Percentiles rank a stretch among this genome's conserved stretches.
phyloP scores from a whole-genome alignment of 768 basidiomycete genomes.

The Amanita fuliginea region DNA sequence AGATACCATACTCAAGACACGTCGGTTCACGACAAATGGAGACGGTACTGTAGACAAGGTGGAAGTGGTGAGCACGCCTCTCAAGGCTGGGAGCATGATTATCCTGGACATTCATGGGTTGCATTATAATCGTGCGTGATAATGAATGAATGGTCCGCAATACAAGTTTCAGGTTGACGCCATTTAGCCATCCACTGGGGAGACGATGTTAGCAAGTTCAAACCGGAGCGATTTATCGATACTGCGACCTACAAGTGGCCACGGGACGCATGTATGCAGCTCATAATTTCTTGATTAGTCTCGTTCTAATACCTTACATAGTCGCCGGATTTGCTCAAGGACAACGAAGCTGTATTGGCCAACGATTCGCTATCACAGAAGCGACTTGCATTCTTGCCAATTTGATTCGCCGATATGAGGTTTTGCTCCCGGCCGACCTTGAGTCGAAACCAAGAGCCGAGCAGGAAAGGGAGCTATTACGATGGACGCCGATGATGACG shows the following conservation, averaged over 20 bases:
- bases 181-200: slow-evolving; percentile 38
- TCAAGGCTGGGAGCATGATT: slow-evolving; percentile 27
- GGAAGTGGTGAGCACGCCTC: slow-evolving; percentile 19
- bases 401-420: slow-evolving; percentile 28
- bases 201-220: slow-evolving; percentile 30
- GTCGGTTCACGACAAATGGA: slow-evolving; percentile 18
- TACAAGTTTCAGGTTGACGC: not conserved
- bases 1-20: slow-evolving; percentile 24
- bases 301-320: not conserved
- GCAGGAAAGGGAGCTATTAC: slow-evolving; percentile 10
- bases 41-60: slow-evolving; percentile 17
- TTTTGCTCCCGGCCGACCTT: slow-evolving; percentile 25
- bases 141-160: not conserved
- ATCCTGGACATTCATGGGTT: slow-evolving; percentile 30
- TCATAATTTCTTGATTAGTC: not conserved
- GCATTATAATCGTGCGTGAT: slow-evolving; percentile 32
- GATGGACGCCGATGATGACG: slow-evolving; percentile 13
- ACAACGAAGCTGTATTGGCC: slow-evolving; percentile 36
- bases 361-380: slow-evolving; percentile 35
- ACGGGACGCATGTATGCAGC: slow-evolving; percentile 33
- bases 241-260: slow-evolving; percentile 39
- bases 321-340: slow-evolving; percentile 36
- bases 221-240: slow-evolving; percentile 39
- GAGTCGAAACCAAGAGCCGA: slow-evolving; percentile 17
- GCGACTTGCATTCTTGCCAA: slow-evolving; percentile 30